Evolutionary conservation across 306 rosid species (phyloP).

Genomic region (Fagus crenata): DNA sequence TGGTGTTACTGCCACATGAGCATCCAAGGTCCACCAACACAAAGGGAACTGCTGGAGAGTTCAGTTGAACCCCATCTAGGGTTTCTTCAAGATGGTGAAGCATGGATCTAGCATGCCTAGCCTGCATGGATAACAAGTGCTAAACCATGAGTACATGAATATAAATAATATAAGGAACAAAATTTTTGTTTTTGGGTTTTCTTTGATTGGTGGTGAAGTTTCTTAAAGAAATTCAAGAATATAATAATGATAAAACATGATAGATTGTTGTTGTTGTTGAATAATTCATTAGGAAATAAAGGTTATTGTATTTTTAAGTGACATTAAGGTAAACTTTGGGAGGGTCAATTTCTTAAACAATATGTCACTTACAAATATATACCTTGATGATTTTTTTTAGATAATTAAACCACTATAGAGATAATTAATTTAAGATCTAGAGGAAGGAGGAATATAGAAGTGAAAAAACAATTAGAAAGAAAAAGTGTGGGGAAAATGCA

Average conservation of each 20-base stretch:
- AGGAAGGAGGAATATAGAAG: neutral
- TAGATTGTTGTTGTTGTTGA: neutral
- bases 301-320: neutral
- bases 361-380: too few species aligned
- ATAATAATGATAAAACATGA: neutral
- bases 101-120: constrained; percentile 85
- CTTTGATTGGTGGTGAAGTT: neutral
- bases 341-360: neutral
- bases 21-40: constrained; percentile 90
- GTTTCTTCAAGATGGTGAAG: constrained; percentile 88
- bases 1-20: constrained; percentile 84
- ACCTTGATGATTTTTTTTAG: too few species aligned
- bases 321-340: neutral
- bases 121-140: constrained; percentile 43
- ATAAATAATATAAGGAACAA: neutral
- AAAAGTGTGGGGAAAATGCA: neutral
- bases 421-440: too few species aligned
- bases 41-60: constrained; percentile 53
- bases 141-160: neutral
- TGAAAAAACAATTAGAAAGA: neutral
- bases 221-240: neutral
- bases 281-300: neutral
- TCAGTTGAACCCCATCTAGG: constrained; percentile 61
- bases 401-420: too few species aligned
- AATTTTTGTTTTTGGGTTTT: too few species aligned